Evolutionary conservation across 1,284 basidiomycete species (phyloP).

Genomic region (Papiliotrema flavescens): DNA sequence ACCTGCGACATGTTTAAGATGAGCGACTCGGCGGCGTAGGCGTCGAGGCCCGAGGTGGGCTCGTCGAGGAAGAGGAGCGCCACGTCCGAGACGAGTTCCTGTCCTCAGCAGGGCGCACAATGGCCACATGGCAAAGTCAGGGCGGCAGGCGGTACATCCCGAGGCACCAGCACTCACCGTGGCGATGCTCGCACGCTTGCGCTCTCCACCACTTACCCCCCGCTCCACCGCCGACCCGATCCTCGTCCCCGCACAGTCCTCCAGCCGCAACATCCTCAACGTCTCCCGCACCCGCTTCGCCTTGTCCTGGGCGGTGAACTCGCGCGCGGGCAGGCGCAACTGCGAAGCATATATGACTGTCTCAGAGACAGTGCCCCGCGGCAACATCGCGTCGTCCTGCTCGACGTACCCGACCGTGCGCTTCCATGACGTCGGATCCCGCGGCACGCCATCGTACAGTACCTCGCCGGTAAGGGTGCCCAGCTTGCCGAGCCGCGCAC

Average conservation of each 20-base stretch:
- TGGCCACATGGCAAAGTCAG: too few species aligned
- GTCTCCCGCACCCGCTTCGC: slow-evolving; percentile 1
- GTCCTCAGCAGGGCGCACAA: not conserved
- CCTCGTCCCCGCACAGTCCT: slow-evolving; percentile 1
- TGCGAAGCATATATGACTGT: slow-evolving; percentile 5
- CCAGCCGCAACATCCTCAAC: slow-evolving; percentile 9
- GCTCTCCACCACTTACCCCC: slow-evolving; percentile 13
- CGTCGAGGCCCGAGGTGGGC: slow-evolving; percentile 9
- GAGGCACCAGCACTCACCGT: not conserved
- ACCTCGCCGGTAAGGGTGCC: slow-evolving; percentile 1
- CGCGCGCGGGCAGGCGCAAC: slow-evolving; percentile 2
- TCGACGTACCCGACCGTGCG: slow-evolving; percentile 6
- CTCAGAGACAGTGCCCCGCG: slow-evolving; percentile 5
- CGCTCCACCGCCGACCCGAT: slow-evolving; percentile 3
- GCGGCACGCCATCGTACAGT: slow-evolving; percentile 1
- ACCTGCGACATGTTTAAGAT: slow-evolving; percentile 4
- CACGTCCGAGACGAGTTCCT: slow-evolving; percentile 8
- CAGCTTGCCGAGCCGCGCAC: not conserved
- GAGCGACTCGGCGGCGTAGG: slow-evolving; percentile 5
- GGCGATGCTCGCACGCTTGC: slow-evolving; percentile 10
- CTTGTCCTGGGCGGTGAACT: slow-evolving; percentile 3
- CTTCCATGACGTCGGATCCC: slow-evolving; percentile 7
- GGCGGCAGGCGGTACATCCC: too few species aligned
- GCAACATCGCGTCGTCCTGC: slow-evolving; percentile 6
- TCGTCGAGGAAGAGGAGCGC: slow-evolving; percentile 9